Base-by-base conservation (phyloP, 495 filamentous ascomycete genomes). In the Aspergillus affinis region DNA sequence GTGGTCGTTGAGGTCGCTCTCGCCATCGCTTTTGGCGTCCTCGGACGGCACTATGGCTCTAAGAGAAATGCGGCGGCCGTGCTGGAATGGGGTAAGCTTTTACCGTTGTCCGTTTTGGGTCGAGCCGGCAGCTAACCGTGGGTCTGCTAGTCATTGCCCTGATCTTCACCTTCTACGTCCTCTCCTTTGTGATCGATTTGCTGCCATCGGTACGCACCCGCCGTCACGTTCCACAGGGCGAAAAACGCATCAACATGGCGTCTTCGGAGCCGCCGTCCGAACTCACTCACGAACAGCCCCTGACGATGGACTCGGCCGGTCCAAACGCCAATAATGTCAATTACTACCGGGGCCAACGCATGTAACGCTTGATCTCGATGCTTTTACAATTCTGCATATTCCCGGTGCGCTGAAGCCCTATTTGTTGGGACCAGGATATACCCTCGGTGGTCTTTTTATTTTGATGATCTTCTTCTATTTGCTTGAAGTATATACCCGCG, bases 131-230 rank as follows among this genome's bases (percentile, higher is more conserved):
- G 13, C 23, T 49, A 58, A 61, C 56, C 62, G 21, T 44, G 30
- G 46, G 20, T 45, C n/a, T n/a, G 44, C 30, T 61, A 84, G 75
- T 87, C 54, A 88, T 98, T 61, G 87, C 92, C 21, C 87, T 98
- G 64, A 79, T 97, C 61, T 98, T 96, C 76, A 92, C 88, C 10
- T 89, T 91, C 66, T 97, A 95, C 72, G 78, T 96, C 47, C 82
- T 96, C 51, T 92, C 90, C 45, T 98, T 96, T 77, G 84, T 89
- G 55, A 77, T 98, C 66, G 94, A 98, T 70, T 80, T 98, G 44
- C 77, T 91, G 54, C 94, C 94, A 0, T 91, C 92, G 19, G 80
- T 89, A 2, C 79, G 82, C 15, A 90, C 84, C 4, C 88, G 86
- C 59, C 73, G 71, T 36, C 75, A 79, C 50, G 52, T 80, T 9